These are phyloP conservation scores for Solanum medicagineum DNA, from an alignment of 257 asterid species.

Conservation along the genomic window DNA sequence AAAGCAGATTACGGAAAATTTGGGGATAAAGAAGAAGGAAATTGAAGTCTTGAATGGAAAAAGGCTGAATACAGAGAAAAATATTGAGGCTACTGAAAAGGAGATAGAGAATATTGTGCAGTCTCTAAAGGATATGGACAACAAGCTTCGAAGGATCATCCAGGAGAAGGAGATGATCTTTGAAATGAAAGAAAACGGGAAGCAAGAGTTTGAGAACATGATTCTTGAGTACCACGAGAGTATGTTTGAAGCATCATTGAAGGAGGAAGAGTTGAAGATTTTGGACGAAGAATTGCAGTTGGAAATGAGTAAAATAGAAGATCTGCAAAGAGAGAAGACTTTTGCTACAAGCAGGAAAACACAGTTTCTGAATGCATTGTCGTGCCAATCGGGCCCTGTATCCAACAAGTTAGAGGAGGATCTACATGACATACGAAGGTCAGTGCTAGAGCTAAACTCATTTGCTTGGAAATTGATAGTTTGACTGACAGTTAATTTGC, in stretches of 20 bases:
- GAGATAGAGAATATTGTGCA: conserved; percentile 31
- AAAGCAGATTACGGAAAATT: conserved; percentile 40
- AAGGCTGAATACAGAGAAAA: conserved; percentile 27
- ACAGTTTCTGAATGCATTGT: conserved; percentile 28
- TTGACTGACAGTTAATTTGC: conserved; percentile 1
- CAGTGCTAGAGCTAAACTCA: conserved; percentile 42
- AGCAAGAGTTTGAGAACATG: conserved; percentile 35
- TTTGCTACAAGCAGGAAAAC: conserved; percentile 30
- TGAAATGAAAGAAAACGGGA: conserved; percentile 43
- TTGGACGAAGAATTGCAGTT: conserved; percentile 38
- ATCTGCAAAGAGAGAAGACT: conserved; percentile 20
- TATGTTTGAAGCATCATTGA: conserved; percentile 43
- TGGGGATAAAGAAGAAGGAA: conserved; percentile 35
- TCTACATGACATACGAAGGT: conserved; percentile 28
- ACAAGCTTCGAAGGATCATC: conserved; percentile 29
- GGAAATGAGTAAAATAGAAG: conserved; percentile 23
- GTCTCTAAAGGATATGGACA: conserved; percentile 30
- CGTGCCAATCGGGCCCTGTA: conserved; percentile 29
- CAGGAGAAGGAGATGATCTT: conserved; percentile 49
- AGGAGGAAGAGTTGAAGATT: conserved; percentile 51
- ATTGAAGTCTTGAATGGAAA: conserved; percentile 31
- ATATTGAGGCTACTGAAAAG: conserved; percentile 22
- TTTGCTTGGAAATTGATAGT: conserved; percentile 5
- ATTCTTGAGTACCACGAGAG: conserved; percentile 47
- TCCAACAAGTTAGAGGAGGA: conserved; percentile 58